phyloP scores from a whole-genome alignment of 2,329 filamentous ascomycete species.

The Bimuria novae-zelandiae region DNA sequence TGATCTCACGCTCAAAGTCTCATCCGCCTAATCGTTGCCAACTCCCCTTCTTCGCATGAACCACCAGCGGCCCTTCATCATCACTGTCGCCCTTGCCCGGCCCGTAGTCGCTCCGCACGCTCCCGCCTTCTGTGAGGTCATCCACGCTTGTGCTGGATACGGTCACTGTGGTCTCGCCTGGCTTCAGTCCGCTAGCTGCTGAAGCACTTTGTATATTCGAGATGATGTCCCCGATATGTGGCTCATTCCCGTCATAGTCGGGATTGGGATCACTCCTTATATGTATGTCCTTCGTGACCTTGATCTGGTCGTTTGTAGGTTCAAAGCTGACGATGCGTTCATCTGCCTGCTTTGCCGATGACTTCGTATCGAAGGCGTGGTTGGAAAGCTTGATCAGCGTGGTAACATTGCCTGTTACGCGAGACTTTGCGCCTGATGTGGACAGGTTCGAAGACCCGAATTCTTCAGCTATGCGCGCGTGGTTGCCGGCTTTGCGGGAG shows the following conservation, averaged over 20 bases:
- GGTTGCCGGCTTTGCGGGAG: slow-evolving; percentile 33
- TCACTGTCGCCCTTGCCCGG: slow-evolving; percentile 6
- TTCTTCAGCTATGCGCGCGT: slow-evolving; percentile 22
- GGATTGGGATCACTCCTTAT: slow-evolving; percentile 15
- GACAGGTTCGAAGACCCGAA: slow-evolving; percentile 25
- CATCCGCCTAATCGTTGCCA: not conserved
- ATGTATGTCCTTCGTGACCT: slow-evolving; percentile 21
- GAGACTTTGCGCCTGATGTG: not conserved
- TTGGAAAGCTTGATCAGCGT: not conserved
- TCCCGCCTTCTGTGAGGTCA: slow-evolving; percentile 7
- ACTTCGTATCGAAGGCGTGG: not conserved
- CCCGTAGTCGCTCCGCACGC: slow-evolving; percentile 6
- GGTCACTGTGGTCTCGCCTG: not conserved
- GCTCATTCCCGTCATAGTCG: not conserved
- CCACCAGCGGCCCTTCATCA: slow-evolving; percentile 2
- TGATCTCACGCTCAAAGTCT: too few species aligned
- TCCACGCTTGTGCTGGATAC: slow-evolving; percentile 11
- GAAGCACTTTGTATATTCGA: not conserved
- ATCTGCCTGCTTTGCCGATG: not conserved
- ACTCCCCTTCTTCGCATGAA: not conserved
- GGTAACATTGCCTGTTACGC: not conserved
- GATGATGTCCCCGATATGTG: not conserved
- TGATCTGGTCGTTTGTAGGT: slow-evolving; percentile 19
- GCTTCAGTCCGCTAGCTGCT: not conserved
- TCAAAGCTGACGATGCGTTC: slow-evolving; percentile 4